A percentile compares a stretch with the other conserved stretches of the same genome.
These are phyloP conservation scores for Astragalus membranaceus DNA, from an alignment of 306 rosid genomes.

Conservation along the genomic window DNA sequence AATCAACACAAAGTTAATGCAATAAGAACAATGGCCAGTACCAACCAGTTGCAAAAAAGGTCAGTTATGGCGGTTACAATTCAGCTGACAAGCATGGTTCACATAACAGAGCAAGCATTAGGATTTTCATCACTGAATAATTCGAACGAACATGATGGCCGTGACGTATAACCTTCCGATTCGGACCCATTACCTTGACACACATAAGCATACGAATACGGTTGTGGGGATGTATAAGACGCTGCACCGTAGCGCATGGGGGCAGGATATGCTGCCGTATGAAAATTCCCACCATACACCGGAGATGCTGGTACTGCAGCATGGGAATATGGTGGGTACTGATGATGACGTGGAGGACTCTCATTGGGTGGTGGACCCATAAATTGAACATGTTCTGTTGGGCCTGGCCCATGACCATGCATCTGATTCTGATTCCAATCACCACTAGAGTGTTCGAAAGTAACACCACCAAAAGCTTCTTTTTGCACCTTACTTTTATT, in stretches of 20 bases:
- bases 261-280: conserved; percentile 22
- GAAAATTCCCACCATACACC: conserved; percentile 28
- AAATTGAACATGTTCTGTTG: not conserved
- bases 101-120: conserved; percentile 56
- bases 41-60: not conserved
- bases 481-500: conserved; percentile 46
- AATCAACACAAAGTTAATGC: not conserved
- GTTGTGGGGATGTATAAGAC: conserved; percentile 30
- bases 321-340: conserved; percentile 24
- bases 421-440: conserved; percentile 14
- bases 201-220: conserved; percentile 23
- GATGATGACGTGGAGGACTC: conserved; percentile 30
- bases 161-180: conserved; percentile 15
- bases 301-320: conserved; percentile 24
- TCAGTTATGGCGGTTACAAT: not conserved
- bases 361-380: conserved; percentile 31
- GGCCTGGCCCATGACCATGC: conserved; percentile 20
- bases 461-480: conserved; percentile 20
- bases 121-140: conserved; percentile 81
- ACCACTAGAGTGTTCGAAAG: conserved; percentile 12
- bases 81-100: not conserved
- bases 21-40: not conserved
- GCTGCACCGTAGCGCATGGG: conserved; percentile 27
- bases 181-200: conserved; percentile 23
- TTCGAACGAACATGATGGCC: conserved; percentile 38